Conservation (phyloP, 2,329 filamentous ascomycete species). For the Septoria petroselini region DNA sequence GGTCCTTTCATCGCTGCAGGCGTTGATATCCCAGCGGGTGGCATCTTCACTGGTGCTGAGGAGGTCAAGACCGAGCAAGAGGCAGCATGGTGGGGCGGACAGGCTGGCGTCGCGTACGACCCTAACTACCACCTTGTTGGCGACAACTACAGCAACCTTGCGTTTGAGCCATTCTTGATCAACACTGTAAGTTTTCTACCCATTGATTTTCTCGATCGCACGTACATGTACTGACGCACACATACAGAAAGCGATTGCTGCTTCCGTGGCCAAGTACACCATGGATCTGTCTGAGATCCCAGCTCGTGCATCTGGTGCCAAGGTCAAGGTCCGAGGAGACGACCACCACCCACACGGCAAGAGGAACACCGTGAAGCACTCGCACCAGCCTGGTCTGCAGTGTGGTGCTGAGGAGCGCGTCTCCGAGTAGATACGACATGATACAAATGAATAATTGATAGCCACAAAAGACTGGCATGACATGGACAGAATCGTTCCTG, state of each 20-base stretch:
- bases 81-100: slow-evolving; percentile 65
- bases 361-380: slow-evolving; percentile 14
- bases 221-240: background rate
- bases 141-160: slow-evolving; percentile 55
- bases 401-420: slow-evolving; percentile 14
- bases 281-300: slow-evolving; percentile 14
- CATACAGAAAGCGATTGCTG: slow-evolving; percentile 5
- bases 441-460: background rate
- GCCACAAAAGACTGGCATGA: too few relatives aligned
- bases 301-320: slow-evolving; percentile 7
- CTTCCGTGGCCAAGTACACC: slow-evolving; percentile 12
- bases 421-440: background rate
- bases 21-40: slow-evolving; percentile 62
- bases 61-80: slow-evolving; percentile 69
- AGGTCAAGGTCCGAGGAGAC: slow-evolving; percentile 16
- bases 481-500: too few relatives aligned
- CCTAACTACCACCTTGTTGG: slow-evolving; percentile 55
- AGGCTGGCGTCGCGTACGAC: slow-evolving; percentile 54
- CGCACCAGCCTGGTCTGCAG: slow-evolving; percentile 15
- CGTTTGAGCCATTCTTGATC: slow-evolving; percentile 52
- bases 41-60: slow-evolving; percentile 75
- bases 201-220: background rate
- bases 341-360: slow-evolving; percentile 19
- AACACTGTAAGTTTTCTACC: slow-evolving; percentile 38
- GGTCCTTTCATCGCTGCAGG: slow-evolving; percentile 64